Conservation (phyloP, 208 protist species). For the Lotmaria passim region DNA sequence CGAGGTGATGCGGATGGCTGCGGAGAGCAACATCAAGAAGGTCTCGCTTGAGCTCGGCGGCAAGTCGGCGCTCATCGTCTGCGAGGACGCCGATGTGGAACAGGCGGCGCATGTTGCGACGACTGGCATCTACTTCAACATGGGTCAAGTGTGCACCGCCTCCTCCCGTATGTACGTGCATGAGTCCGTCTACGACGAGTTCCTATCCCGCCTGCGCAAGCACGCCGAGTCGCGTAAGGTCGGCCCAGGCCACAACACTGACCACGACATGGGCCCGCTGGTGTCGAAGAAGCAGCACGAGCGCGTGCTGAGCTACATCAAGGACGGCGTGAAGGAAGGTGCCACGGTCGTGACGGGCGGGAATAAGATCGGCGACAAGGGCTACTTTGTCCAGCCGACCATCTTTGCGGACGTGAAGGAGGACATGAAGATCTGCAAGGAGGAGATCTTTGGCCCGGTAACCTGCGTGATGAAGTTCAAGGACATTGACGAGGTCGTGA, state of each 20-base stretch:
- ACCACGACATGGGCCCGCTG: conserved; percentile 66
- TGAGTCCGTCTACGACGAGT: conserved; percentile 81
- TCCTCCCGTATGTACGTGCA: conserved; percentile 86
- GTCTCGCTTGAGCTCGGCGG: conserved; percentile 91
- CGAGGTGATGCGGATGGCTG: conserved; percentile 65
- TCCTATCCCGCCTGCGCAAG: conserved; percentile 59
- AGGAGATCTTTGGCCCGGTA: conserved; percentile 93
- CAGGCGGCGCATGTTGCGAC: conserved; percentile 60
- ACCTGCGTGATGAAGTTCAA: conserved; percentile 86
- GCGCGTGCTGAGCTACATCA: conserved; percentile 77
- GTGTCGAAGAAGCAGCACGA: conserved; percentile 78
- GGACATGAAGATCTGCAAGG: conserved; percentile 73
- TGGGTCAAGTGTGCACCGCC: conserved; percentile 89
- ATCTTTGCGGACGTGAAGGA: conserved; percentile 81
- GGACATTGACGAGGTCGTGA: conserved; percentile 79
- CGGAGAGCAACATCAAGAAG: conserved; percentile 79
- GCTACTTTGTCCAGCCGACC: conserved; percentile 89
- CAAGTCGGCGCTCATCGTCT: conserved; percentile 91
- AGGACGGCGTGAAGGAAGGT: conserved; percentile 75
- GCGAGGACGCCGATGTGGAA: conserved; percentile 82
- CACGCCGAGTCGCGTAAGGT: conserved; percentile 54
- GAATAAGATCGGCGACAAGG: conserved; percentile 42
- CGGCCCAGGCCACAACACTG: conserved; percentile 62
- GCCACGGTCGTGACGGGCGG: conserved; percentile 75
- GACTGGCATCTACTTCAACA: conserved; percentile 79